Evolutionary conservation across 2,329 filamentous ascomycete species (phyloP).

Genomic region (Botryotinia calthae): DNA sequence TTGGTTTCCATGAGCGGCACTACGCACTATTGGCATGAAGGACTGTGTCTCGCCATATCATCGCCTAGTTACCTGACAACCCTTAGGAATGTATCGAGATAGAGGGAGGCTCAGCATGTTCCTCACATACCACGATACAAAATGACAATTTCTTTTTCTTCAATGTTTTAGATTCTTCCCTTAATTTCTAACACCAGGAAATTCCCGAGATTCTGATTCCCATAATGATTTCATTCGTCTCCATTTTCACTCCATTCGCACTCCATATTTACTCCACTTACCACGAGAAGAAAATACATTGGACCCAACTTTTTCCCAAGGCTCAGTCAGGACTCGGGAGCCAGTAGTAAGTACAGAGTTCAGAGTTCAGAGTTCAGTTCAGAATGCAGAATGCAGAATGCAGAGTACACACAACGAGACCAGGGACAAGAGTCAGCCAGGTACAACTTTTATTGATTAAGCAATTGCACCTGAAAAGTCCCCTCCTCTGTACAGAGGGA

Average conservation of each 20-base stretch:
- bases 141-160: background rate
- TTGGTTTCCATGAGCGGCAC: background rate
- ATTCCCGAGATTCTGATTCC: background rate
- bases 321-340: background rate
- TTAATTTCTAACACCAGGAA: background rate
- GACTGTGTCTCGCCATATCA: background rate
- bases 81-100: background rate
- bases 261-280: background rate
- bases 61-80: too few relatives aligned
- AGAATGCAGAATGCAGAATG: too few relatives aligned
- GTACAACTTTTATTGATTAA: background rate
- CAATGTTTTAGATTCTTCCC: background rate
- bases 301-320: background rate
- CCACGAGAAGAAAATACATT: slow-evolving; percentile 1
- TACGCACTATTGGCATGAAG: background rate
- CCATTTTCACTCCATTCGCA: background rate
- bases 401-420: background rate
- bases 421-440: background rate
- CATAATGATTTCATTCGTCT: background rate
- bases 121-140: background rate
- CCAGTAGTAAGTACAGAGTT: too few relatives aligned
- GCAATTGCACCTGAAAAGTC: slow-evolving; percentile 8
- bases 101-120: background rate
- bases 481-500: background rate
- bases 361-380: too few relatives aligned